Conservation (phyloP, 2,329 filamentous ascomycete genomes). For the Colletotrichum phormii region DNA sequence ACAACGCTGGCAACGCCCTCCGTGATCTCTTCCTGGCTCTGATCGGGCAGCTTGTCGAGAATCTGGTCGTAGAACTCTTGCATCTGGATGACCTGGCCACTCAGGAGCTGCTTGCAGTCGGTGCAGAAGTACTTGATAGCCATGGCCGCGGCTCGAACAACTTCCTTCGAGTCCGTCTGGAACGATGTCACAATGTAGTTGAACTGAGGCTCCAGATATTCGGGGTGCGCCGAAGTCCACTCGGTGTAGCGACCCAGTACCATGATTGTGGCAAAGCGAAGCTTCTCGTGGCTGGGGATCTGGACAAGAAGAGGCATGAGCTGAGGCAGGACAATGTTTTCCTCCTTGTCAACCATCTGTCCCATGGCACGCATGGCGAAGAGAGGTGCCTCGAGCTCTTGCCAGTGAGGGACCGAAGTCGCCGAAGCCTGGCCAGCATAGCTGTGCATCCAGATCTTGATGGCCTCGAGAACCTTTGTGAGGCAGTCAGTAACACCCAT, state of each 20-base stretch:
- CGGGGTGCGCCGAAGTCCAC: conserved; percentile 94
- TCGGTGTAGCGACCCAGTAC: conserved; percentile 96
- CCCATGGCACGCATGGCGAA: conserved; percentile 97
- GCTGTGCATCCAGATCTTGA: conserved; percentile 88
- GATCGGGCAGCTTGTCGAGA: conserved; percentile 84
- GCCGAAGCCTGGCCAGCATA: conserved; percentile 81
- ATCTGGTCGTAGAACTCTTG: conserved; percentile 94
- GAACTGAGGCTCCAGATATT: conserved; percentile 91
- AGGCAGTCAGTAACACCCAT: conserved; percentile 94
- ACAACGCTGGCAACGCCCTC: conserved; percentile 95
- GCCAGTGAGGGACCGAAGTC: conserved; percentile 90
- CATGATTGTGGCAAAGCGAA: conserved; percentile 99
- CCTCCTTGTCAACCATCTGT: conserved; percentile 92
- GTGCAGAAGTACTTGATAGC: conserved; percentile 98
- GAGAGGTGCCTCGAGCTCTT: conserved; percentile 92
- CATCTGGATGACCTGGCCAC: conserved; percentile 84
- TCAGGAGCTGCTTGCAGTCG: conserved; percentile 89
- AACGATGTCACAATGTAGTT: conserved; percentile 97
- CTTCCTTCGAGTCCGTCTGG: conserved; percentile 87
- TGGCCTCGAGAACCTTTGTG: conserved; percentile 85
- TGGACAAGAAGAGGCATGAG: conserved; percentile 94
- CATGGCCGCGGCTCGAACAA: conserved; percentile 90
- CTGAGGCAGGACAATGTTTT: conserved; percentile 87
- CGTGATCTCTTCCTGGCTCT: conserved; percentile 95
- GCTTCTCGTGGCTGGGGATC: conserved; percentile 95